These are phyloP conservation scores for Zygosaccharomyces pseudobailii DNA, from an alignment of 1,139 yeast species.

Conservation along the genomic window DNA sequence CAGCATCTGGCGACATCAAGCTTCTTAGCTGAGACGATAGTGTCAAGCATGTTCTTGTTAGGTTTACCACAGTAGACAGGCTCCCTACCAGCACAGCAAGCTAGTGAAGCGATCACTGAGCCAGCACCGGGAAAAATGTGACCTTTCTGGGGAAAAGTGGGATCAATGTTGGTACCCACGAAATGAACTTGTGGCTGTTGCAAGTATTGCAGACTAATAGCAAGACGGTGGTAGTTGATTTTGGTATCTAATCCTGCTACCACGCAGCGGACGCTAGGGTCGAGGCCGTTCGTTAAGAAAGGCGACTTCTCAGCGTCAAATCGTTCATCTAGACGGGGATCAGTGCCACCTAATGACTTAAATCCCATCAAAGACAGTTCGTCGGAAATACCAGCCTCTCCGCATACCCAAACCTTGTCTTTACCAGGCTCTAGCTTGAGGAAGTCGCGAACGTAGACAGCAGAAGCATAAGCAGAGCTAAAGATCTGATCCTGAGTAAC, in stretches of 20 bases:
- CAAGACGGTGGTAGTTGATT: conserved; percentile 74
- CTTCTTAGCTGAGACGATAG: conserved; percentile 63
- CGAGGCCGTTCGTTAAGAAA: conserved; percentile 47
- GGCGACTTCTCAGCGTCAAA: conserved; percentile 44
- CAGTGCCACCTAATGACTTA: conserved; percentile 70
- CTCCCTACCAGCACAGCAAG: conserved; percentile 68
- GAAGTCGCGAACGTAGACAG: conserved; percentile 76
- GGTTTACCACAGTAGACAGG: conserved; percentile 92
- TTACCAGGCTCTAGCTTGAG: conserved; percentile 58
- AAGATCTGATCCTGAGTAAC: conserved; percentile 72
- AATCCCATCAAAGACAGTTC: conserved; percentile 70
- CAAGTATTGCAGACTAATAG: conserved; percentile 77
- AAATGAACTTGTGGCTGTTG: conserved; percentile 59
- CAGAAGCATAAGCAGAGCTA: conserved; percentile 89
- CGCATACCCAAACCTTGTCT: conserved; percentile 81
- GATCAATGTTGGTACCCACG: conserved; percentile 92
- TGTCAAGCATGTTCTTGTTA: conserved; percentile 81
- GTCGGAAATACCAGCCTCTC: conserved; percentile 74
- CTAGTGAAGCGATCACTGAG: conserved; percentile 76
- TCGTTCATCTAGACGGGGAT: conserved; percentile 38
- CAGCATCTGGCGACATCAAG: conserved; percentile 62
- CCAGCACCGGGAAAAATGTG: conserved; percentile 92
- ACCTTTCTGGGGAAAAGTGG: conserved; percentile 89
- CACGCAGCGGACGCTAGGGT: conserved; percentile 77
- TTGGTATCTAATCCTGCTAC: conserved; percentile 79